Conservation (phyloP, 495 filamentous ascomycete species). For the Aspergillus mulundensis region DNA sequence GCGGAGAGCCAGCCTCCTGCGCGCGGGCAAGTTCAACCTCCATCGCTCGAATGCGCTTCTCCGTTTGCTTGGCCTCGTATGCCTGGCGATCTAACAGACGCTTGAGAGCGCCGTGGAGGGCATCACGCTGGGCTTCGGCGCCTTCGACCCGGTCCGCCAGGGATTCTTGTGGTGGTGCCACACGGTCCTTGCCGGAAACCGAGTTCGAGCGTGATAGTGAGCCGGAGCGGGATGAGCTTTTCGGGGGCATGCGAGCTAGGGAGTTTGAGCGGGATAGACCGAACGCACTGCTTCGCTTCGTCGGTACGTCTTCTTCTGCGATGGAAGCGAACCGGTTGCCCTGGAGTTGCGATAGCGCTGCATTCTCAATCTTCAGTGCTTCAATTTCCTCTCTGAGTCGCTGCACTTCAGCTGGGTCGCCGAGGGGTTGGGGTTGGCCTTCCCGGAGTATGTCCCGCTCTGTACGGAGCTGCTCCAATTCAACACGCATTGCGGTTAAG, state of each 20-base stretch:
- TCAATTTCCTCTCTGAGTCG: constrained; percentile 65
- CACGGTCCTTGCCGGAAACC: constrained; percentile 55
- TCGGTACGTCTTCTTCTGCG: constrained; percentile 52
- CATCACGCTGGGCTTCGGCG: constrained; percentile 89
- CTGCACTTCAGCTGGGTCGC: constrained; percentile 68
- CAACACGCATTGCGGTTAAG: constrained; percentile 73
- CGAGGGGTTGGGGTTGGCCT: constrained; percentile 74
- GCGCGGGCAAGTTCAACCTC: constrained; percentile 77
- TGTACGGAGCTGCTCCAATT: constrained; percentile 76
- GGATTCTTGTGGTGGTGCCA: constrained; percentile 55
- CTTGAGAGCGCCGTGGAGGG: constrained; percentile 78
- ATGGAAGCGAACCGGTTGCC: constrained; percentile 57
- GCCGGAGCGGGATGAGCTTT: constrained; percentile 38
- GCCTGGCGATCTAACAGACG: constrained; percentile 85
- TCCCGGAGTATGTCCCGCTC: constrained; percentile 91
- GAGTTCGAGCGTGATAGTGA: constrained; percentile 55
- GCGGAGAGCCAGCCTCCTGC: constrained; percentile 59
- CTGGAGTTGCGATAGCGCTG: constrained; percentile 48
- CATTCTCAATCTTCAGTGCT: constrained; percentile 51
- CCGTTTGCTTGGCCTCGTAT: constrained; percentile 72
- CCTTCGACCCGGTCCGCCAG: constrained; percentile 83
- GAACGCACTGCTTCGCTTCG: constrained; percentile 28
- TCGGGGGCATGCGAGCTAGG: constrained; percentile 43
- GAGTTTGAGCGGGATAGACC: constrained; percentile 62
- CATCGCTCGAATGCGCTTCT: constrained; percentile 68